A percentile compares a stretch with the other conserved stretches of the same genome.
phyloP scores from a whole-genome alignment of 805 yeast genomes.

The Kodamaea kakaduensis region DNA sequence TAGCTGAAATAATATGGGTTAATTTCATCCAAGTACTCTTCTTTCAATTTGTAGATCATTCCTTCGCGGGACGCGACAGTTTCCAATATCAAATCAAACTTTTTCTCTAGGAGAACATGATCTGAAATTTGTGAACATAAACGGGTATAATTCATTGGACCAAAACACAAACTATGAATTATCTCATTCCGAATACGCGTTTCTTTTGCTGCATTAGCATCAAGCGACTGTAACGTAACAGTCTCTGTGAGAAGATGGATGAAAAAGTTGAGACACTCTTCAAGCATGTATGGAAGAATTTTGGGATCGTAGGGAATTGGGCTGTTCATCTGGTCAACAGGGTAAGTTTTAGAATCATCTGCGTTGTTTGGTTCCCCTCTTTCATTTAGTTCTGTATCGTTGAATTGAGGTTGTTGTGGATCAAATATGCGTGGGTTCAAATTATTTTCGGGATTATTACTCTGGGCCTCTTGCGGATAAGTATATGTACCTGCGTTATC shows the following conservation, averaged over 20 bases:
- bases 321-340: too few relatives aligned
- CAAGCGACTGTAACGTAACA: constrained; percentile 47
- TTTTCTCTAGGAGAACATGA: constrained; percentile 64
- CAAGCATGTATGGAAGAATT: constrained; percentile 60
- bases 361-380: too few relatives aligned
- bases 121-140: constrained; percentile 71
- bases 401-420: too few relatives aligned
- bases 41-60: constrained; percentile 36
- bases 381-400: too few relatives aligned
- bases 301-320: constrained; percentile 37
- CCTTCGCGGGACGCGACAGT: constrained; percentile 34
- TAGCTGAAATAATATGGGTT: constrained; percentile 78
- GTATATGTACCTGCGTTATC: too few relatives aligned
- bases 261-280: constrained; percentile 69
- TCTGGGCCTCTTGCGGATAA: too few relatives aligned
- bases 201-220: constrained; percentile 47
- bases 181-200: constrained; percentile 61
- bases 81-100: constrained; percentile 54
- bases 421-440: too few relatives aligned
- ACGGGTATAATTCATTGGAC: constrained; percentile 67
- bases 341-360: too few relatives aligned
- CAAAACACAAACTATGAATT: constrained; percentile 79
- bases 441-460: too few relatives aligned
- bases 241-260: constrained; percentile 69
- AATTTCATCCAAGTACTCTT: constrained; percentile 28